phyloP scores from a whole-genome alignment of 352 stramenopile species.

The Paralagenidium karlingii region DNA sequence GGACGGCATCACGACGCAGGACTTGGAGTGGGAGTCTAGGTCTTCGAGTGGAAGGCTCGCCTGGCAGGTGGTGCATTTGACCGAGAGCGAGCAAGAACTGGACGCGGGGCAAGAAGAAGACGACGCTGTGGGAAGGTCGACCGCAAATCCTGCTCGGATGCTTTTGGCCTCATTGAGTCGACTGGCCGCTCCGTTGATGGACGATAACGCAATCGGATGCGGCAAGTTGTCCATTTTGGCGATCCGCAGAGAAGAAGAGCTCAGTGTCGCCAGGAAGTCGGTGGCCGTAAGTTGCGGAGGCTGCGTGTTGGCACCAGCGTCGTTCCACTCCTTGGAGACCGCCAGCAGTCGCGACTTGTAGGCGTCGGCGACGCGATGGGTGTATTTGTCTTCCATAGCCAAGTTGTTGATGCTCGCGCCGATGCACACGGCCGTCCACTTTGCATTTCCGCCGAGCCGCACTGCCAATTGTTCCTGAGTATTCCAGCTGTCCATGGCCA shows the following conservation, averaged over 20 bases:
- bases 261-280: constrained; percentile 22
- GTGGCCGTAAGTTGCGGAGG: constrained; percentile 48
- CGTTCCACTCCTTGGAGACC: constrained; percentile 5
- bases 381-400: constrained; percentile 46
- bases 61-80: constrained; percentile 68
- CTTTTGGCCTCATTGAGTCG: not conserved
- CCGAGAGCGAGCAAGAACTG: too few relatives aligned
- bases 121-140: constrained; percentile 1
- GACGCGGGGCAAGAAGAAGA: too few relatives aligned
- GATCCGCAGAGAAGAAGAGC: too few relatives aligned
- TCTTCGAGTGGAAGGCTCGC: constrained; percentile 24
- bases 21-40: constrained; percentile 47
- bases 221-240: too few relatives aligned
- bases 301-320: too few relatives aligned
- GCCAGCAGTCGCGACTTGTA: constrained; percentile 9
- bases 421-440: constrained; percentile 62
- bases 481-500: constrained; percentile 70
- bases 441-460: constrained; percentile 54
- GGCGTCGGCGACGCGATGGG: too few relatives aligned
- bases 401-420: constrained; percentile 29
- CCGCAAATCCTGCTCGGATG: not conserved
- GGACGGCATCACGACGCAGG: constrained; percentile 29
- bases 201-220: too few relatives aligned
- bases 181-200: not conserved
- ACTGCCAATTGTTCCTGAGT: constrained; percentile 17